phyloP scores from a whole-genome alignment of 371 early-diverging fungal species.

The Mucor piriformis region DNA sequence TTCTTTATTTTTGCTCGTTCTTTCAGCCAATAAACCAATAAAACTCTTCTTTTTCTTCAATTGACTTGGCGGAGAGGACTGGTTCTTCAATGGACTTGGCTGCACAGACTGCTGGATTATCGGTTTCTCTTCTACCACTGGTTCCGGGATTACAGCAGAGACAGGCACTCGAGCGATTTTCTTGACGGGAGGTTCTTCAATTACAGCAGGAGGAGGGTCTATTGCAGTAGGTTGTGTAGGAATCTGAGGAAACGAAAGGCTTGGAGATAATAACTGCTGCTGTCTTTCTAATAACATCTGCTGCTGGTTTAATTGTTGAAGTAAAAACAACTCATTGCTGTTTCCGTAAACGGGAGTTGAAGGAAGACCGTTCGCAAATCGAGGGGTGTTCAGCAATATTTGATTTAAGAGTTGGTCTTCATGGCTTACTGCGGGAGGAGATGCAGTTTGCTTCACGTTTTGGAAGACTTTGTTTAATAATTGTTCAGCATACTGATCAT shows the following conservation, averaged over 20 bases:
- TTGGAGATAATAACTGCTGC: not conserved
- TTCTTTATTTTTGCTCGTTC: not conserved
- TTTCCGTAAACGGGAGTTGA: not conserved
- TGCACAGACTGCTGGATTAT: not conserved
- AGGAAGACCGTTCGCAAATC: not conserved
- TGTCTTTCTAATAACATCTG: conserved; percentile 7
- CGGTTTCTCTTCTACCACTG: no score
- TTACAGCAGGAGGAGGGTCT: not conserved
- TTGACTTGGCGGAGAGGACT: not conserved
- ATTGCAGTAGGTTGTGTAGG: not conserved
- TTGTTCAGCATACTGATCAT: conserved; percentile 22
- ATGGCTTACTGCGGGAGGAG: not conserved
- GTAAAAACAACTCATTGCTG: conserved; percentile 6
- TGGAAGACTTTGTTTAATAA: conserved; percentile 18
- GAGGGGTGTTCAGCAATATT: not conserved
- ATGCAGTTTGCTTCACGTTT: conserved; percentile 14
- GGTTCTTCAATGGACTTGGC: not conserved
- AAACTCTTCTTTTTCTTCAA: not conserved
- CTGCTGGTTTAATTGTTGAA: conserved; percentile 14
- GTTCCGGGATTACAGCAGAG: no score
- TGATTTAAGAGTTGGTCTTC: conserved; percentile 11
- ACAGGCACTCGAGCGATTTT: conserved; percentile 8
- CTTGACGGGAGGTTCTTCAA: not conserved
- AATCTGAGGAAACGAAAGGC: not conserved
- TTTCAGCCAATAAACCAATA: not conserved